Percentiles rank a stretch among this genome's conserved stretches.
Evolutionary conservation across 441 rosid species (phyloP).

Genomic region (Isatis lusitanica): DNA sequence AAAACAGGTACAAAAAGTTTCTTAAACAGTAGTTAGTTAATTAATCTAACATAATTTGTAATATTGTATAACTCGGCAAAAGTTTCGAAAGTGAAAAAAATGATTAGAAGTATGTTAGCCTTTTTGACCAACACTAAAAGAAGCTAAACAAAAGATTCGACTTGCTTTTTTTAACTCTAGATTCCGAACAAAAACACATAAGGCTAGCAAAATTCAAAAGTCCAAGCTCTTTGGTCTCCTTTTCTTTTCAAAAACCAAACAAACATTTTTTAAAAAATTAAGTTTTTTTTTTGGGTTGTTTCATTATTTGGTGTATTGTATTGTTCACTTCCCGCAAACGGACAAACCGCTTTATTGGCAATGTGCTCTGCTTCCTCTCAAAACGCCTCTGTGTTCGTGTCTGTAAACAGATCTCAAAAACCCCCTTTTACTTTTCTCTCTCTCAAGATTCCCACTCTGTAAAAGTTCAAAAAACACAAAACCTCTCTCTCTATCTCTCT

Average conservation of each 20-base stretch:
- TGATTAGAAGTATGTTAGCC: too few species aligned
- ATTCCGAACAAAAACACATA: background rate
- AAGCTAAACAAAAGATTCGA: conserved; percentile 26
- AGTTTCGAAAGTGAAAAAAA: background rate
- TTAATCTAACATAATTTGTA: background rate
- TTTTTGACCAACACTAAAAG: background rate
- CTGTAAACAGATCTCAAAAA: conserved; percentile 37
- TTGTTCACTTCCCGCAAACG: conserved; percentile 40
- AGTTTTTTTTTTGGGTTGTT: background rate
- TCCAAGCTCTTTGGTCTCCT: conserved; percentile 10
- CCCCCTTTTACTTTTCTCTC: background rate
- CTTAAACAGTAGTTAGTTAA: background rate
- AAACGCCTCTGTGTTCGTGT: conserved; percentile 28
- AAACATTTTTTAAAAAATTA: background rate
- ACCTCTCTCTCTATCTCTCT: background rate
- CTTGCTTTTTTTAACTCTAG: background rate
- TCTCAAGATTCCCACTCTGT: conserved; percentile 34
- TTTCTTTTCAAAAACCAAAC: background rate
- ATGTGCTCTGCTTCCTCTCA: conserved; percentile 40
- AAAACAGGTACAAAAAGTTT: background rate
- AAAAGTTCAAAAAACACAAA: background rate
- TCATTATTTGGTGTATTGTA: background rate
- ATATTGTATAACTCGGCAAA: too few species aligned
- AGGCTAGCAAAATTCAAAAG: conserved; percentile 10
- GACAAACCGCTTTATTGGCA: conserved; percentile 48